Evolutionary conservation across 192 early-diverging fungal species (phyloP).

Genomic region (Backusella circina): DNA sequence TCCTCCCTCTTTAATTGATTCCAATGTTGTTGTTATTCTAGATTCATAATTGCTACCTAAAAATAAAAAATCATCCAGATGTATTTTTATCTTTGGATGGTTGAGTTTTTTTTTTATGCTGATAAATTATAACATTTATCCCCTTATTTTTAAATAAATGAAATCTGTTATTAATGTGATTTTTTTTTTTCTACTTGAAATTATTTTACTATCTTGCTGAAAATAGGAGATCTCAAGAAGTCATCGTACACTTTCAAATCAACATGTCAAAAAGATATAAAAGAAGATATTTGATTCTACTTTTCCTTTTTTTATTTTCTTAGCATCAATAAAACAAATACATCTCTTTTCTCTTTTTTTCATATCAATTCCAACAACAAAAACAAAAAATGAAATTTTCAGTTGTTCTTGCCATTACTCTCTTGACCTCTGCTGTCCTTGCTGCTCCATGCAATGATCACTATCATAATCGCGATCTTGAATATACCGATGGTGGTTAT

Average conservation of each 20-base stretch:
- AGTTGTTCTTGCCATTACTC: not conserved
- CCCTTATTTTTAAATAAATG: not conserved
- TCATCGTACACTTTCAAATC: slow-evolving; percentile 2
- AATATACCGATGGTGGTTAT: not conserved
- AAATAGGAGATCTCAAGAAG: not conserved
- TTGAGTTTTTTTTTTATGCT: not conserved
- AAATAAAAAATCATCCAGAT: not conserved
- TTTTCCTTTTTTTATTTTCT: not conserved
- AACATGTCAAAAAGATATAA: slow-evolving; percentile 4
- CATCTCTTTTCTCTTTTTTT: not conserved
- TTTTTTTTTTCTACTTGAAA: not conserved
- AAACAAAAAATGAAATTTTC: not conserved
- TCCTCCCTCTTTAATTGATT: not conserved
- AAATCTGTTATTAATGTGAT: not conserved
- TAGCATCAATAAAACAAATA: not conserved
- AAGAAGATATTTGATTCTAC: not conserved
- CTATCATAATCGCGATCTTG: not conserved
- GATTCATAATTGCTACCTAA: not conserved
- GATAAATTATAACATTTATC: not conserved
- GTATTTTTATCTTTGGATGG: not conserved
- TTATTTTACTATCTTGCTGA: not conserved
- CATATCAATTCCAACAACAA: not conserved
- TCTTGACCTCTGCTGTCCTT: not conserved
- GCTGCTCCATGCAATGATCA: not conserved
- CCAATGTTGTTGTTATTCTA: not conserved